phyloP scores from a whole-genome alignment of 2,329 filamentous ascomycete species.

The Cladosporium cucumerinum region DNA sequence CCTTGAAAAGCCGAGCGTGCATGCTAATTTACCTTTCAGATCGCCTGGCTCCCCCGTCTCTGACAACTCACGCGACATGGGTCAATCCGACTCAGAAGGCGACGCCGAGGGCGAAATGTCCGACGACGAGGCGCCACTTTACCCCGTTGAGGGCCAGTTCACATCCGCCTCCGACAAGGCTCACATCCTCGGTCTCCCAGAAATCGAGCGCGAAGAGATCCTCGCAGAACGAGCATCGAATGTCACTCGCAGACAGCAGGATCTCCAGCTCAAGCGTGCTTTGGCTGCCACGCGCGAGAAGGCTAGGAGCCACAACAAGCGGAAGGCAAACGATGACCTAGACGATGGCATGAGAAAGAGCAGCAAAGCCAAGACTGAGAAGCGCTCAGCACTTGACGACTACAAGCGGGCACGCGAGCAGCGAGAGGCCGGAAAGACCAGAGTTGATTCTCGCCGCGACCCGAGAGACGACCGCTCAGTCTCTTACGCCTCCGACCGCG shows the following conservation, averaged over 20 bases:
- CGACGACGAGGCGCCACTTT: constrained; percentile 53
- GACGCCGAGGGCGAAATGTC: constrained; percentile 24
- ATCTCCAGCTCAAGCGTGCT: constrained; percentile 74
- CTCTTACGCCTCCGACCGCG: constrained; percentile 47
- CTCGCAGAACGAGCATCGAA: constrained; percentile 83
- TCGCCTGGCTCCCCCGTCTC: constrained; percentile 44
- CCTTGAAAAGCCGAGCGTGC: constrained; percentile 22
- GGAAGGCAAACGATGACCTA: constrained; percentile 74
- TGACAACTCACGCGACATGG: constrained; percentile 80
- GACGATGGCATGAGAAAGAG: constrained; percentile 74
- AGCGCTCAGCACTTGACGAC: constrained; percentile 70
- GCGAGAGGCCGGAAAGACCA: constrained; percentile 52
- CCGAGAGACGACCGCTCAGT: constrained; percentile 47
- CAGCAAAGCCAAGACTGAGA: constrained; percentile 39
- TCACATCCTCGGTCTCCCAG: constrained; percentile 77
- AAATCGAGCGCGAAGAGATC: constrained; percentile 86
- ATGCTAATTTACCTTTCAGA: not conserved
- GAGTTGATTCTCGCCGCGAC: constrained; percentile 30
- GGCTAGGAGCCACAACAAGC: constrained; percentile 59
- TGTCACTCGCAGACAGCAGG: constrained; percentile 77
- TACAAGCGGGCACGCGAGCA: constrained; percentile 61
- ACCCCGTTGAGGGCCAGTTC: constrained; percentile 84
- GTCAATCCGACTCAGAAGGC: constrained; percentile 71
- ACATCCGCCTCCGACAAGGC: constrained; percentile 53
- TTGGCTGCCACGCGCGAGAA: constrained; percentile 42